A percentile compares a stretch with the other conserved stretches of the same genome.
Evolutionary conservation across 495 filamentous ascomycete genomes (phyloP).

Genomic region (Talaromyces ruber): DNA sequence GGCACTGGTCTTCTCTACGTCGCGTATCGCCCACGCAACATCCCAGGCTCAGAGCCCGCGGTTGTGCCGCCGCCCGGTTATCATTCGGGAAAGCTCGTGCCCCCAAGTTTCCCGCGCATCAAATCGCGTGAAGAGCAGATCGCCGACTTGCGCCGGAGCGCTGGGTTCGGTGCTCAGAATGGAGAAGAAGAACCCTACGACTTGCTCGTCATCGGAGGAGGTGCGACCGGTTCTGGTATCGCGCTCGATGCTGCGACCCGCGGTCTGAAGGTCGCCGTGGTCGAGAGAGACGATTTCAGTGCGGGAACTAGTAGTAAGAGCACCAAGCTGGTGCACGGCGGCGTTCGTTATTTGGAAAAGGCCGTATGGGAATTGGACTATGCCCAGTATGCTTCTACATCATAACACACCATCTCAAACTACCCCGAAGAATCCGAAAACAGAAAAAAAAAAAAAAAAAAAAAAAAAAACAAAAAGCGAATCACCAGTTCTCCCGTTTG

Average conservation of each 20-base stretch:
- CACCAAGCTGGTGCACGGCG: constrained; percentile 95
- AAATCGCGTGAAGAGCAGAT: constrained; percentile 59
- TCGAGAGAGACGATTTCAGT: constrained; percentile 95
- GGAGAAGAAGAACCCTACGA: constrained; percentile 58
- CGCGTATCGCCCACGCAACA: constrained; percentile 75
- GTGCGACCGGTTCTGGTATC: constrained; percentile 87
- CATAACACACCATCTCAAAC: neutral
- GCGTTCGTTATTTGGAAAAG: constrained; percentile 94
- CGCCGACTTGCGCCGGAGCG: constrained; percentile 35
- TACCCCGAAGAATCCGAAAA: neutral
- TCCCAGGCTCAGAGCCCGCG: constrained; percentile 73
- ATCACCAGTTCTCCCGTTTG: neutral
- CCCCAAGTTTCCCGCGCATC: constrained; percentile 71
- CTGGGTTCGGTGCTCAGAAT: constrained; percentile 7
- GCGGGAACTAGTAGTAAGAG: constrained; percentile 92
- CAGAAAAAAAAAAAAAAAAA: neutral
- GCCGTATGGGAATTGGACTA: constrained; percentile 96
- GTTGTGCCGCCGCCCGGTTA: constrained; percentile 77
- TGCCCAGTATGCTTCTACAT: constrained; percentile 52
- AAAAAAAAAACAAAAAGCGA: neutral
- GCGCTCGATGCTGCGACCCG: constrained; percentile 90
- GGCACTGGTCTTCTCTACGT: constrained; percentile 64
- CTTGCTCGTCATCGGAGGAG: constrained; percentile 82
- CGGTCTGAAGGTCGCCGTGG: constrained; percentile 84
- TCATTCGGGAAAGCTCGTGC: constrained; percentile 66